These are phyloP conservation scores for Ceratocystis colombiana DNA, from an alignment of 2,329 filamentous ascomycete genomes.

Conservation along the genomic window DNA sequence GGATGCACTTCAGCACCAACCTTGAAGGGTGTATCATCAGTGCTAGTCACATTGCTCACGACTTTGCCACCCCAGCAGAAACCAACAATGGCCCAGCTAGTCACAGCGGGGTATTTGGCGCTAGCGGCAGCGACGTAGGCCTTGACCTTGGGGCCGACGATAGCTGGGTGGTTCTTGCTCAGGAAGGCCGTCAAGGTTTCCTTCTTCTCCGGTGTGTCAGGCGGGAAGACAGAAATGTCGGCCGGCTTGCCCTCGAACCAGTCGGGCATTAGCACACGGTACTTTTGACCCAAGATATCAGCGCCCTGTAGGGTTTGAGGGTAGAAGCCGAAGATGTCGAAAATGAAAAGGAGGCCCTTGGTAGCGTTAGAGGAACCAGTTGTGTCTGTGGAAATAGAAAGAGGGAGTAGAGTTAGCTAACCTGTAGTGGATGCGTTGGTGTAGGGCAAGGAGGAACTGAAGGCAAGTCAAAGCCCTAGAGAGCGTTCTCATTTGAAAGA, in stretches of 20 bases:
- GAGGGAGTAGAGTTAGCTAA: neutral
- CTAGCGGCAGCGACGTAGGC: constrained; percentile 46
- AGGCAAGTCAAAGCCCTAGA: neutral
- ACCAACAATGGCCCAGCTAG: constrained; percentile 52
- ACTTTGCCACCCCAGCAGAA: constrained; percentile 67
- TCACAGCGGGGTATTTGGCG: constrained; percentile 44
- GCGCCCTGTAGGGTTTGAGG: constrained; percentile 60
- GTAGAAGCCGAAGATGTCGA: constrained; percentile 61
- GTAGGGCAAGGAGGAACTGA: neutral
- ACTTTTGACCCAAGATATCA: constrained; percentile 58
- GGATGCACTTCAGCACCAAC: constrained; percentile 52
- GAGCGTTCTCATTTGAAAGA: neutral
- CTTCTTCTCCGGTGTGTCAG: constrained; percentile 54
- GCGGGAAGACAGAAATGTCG: constrained; percentile 51
- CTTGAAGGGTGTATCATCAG: constrained; percentile 33
- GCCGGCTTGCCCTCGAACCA: constrained; percentile 70
- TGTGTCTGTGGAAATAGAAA: constrained; percentile 33
- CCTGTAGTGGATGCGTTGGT: neutral
- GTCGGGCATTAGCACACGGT: constrained; percentile 84
- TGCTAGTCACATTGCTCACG: constrained; percentile 42
- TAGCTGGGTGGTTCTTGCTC: constrained; percentile 39
- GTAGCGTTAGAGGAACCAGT: constrained; percentile 40
- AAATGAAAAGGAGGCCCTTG: constrained; percentile 53
- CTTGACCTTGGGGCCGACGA: constrained; percentile 42
- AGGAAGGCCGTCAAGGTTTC: constrained; percentile 51